Evolutionary conservation across 352 stramenopile species (phyloP), one percentile per base, ranked within the genome.

Genomic region (Pythium aphanidermatum): DNA sequence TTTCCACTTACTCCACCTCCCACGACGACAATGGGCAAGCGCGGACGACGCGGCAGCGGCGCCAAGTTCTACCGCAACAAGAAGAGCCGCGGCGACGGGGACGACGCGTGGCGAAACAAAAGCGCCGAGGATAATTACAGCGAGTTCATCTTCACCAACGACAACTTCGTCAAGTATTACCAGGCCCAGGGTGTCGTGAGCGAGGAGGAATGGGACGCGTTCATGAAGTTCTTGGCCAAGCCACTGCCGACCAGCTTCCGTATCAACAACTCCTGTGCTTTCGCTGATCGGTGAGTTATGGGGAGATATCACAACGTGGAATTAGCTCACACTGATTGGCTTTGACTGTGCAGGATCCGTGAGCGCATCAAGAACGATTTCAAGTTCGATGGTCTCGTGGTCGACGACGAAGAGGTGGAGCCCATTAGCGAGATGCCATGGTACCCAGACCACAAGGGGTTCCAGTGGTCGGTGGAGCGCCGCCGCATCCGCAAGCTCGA

Each of bases 231-330:
- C 44, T 67, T 98, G 44, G 77, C 68, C 24, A 92, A 85, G 56
- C 81, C 80, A 33, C 60, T 98, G 58, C 92, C 92, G 12, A 95
- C 86, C 26, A 96, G 83, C 12, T 97, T 98, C 60, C 85, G 93
- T 34, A 96, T 98, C 51, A 96, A 96, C 54, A 86, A 82, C 51
- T 90, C 86, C 36, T 96, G 85, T 45, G 68, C 70, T 6, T 93
- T 93, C 52, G 76, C 68, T 28, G 74, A 91, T 6, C 73, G 74
- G 76, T 92, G 62, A 23, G 70, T 55, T 14, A 13, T 28, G n/a
- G 20, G n/a, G 31, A 30, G 6, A 2, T 20, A 9, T 31, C 6
- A 17, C 10, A 8, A 16, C 14, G 9, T 46, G 38, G 7, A 17
- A 11, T 7, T 13, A 24, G 17, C 26, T 19, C 24, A 11, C 4